Evolutionary conservation across 306 rosid species (phyloP).

Genomic region (Spatholobus suberectus): DNA sequence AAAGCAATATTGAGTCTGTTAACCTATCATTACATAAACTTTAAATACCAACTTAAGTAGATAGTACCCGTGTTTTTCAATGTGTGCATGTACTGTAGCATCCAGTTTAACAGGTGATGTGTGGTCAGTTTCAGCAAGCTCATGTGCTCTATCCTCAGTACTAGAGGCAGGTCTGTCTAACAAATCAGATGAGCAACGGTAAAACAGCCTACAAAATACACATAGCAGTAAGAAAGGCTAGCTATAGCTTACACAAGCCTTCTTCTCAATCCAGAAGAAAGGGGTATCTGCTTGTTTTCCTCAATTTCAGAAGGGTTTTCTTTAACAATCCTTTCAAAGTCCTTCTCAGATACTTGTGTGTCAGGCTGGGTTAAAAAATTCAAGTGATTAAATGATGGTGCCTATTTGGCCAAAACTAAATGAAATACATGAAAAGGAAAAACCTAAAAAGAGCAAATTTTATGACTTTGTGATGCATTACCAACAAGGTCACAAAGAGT

Average conservation of each 20-base stretch:
- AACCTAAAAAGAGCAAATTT: background rate
- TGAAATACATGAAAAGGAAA: background rate
- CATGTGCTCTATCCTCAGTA: slow-evolving; percentile 61
- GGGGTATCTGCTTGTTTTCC: slow-evolving; percentile 48
- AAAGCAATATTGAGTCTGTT: background rate
- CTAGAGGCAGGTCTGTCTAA: slow-evolving; percentile 61
- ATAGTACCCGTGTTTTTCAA: slow-evolving; percentile 81
- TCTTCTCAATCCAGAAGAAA: slow-evolving; percentile 80
- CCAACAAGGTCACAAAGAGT: background rate
- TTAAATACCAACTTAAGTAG: slow-evolving; percentile 18
- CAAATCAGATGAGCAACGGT: slow-evolving; percentile 35
- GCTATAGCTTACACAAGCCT: slow-evolving; percentile 65
- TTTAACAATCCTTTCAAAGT: slow-evolving; percentile 46
- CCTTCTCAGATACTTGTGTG: slow-evolving; percentile 53
- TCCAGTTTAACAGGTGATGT: slow-evolving; percentile 74
- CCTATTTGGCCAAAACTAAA: background rate
- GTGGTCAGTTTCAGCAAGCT: slow-evolving; percentile 51
- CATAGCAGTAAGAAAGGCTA: slow-evolving; percentile 13
- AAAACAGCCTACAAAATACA: slow-evolving; percentile 39
- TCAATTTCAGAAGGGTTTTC: slow-evolving; percentile 57
- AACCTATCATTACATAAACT: slow-evolving; percentile 28
- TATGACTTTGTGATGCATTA: background rate
- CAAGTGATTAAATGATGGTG: slow-evolving; percentile 29
- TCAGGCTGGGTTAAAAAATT: slow-evolving; percentile 55
- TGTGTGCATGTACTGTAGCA: slow-evolving; percentile 71